Evolutionary conservation across 2,329 filamentous ascomycete genomes (phyloP).

Genomic region (Didymellaceae sp.): DNA sequence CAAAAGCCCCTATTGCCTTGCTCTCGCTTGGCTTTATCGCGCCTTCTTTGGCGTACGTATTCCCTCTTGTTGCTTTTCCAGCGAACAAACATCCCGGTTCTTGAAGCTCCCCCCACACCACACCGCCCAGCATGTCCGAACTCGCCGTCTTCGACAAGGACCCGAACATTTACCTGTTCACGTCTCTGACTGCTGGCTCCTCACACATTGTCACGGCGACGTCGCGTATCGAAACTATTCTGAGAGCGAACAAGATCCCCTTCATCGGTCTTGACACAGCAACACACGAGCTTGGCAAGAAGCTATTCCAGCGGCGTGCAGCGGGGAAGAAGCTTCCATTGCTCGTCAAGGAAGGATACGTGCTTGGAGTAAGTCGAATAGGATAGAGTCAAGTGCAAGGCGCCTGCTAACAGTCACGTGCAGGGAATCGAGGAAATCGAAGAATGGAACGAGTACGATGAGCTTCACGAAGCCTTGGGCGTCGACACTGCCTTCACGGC

Average conservation of each 20-base stretch:
- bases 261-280: conserved; percentile 93
- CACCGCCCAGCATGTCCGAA: conserved; percentile 43
- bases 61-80: not conserved
- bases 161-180: conserved; percentile 83
- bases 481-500: conserved; percentile 39
- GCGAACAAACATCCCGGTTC: too few species aligned
- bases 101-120: too few species aligned
- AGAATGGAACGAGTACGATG: conserved; percentile 99
- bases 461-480: conserved; percentile 85
- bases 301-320: conserved; percentile 84
- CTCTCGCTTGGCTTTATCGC: not conserved
- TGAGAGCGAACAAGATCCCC: conserved; percentile 91
- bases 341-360: conserved; percentile 83
- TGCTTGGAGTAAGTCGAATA: conserved; percentile 79
- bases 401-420: conserved; percentile 7
- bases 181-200: conserved; percentile 91
- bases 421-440: conserved; percentile 94
- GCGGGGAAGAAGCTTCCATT: conserved; percentile 89
- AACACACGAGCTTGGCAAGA: conserved; percentile 85
- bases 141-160: conserved; percentile 55
- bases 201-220: conserved; percentile 97
- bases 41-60: not conserved
- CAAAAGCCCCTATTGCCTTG: not conserved
- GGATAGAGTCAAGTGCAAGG: not conserved
- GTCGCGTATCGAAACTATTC: conserved; percentile 92